phyloP scores from a whole-genome alignment of 257 asterid genomes.

The Salvia miltiorrhiza region DNA sequence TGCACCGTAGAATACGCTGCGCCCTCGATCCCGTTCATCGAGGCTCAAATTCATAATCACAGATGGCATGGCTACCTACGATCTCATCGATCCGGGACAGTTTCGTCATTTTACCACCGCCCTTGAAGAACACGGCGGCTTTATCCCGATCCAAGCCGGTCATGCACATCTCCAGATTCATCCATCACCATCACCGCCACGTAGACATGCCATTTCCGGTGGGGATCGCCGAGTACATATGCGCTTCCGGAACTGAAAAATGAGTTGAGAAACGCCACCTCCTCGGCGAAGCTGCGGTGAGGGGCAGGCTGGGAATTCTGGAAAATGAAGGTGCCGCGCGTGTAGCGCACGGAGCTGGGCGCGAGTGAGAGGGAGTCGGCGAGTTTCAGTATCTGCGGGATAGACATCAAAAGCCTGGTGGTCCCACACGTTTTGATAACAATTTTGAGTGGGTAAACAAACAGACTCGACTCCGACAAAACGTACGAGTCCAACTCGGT shows the following conservation, averaged over 20 bases:
- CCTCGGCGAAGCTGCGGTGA: slow-evolving; percentile 44
- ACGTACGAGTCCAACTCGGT: slow-evolving; percentile 44
- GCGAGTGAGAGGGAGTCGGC: slow-evolving; percentile 27
- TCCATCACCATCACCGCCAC: background rate
- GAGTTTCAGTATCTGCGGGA: slow-evolving; percentile 33
- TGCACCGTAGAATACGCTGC: slow-evolving; percentile 39
- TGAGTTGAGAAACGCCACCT: slow-evolving; percentile 26
- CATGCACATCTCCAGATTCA: slow-evolving; percentile 46
- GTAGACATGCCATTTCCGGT: slow-evolving; percentile 33
- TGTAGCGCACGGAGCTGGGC: slow-evolving; percentile 30
- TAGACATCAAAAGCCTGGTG: slow-evolving; percentile 32
- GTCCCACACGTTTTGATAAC: slow-evolving; percentile 52
- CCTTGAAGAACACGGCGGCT: slow-evolving; percentile 35
- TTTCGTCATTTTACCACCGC: slow-evolving; percentile 28
- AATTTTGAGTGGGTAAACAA: slow-evolving; percentile 36
- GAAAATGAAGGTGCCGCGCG: slow-evolving; percentile 46
- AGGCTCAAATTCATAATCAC: slow-evolving; percentile 52
- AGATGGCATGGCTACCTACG: slow-evolving; percentile 29
- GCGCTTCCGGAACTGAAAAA: no score
- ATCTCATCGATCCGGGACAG: slow-evolving; percentile 33
- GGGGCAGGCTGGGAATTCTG: slow-evolving; percentile 36
- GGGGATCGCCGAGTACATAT: no score
- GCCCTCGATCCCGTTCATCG: slow-evolving; percentile 50
- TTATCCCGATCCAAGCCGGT: slow-evolving; percentile 37
- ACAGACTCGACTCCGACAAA: slow-evolving; percentile 47